Evolutionary conservation across 2,329 filamentous ascomycete species (phyloP).

Genomic region (Cladosporium sp.): DNA sequence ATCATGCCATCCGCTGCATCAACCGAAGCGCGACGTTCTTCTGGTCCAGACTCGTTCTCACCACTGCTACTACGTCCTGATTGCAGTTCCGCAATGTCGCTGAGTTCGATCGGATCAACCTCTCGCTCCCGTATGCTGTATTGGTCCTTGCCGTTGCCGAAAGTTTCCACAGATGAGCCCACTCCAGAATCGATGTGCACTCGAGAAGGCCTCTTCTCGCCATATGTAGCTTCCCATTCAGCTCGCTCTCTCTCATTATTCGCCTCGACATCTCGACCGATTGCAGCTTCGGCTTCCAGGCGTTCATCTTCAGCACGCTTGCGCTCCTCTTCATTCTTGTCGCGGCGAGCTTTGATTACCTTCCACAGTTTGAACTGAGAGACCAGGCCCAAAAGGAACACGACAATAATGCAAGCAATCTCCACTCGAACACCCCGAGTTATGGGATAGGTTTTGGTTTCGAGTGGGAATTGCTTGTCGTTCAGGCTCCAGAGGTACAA

Average conservation of each 20-base stretch:
- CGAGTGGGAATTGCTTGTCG: slow-evolving; percentile 70
- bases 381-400: slow-evolving; percentile 70
- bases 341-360: slow-evolving; percentile 57
- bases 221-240: slow-evolving; percentile 76
- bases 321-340: slow-evolving; percentile 43
- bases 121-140: slow-evolving; percentile 30
- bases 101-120: slow-evolving; percentile 53
- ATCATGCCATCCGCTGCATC: background rate
- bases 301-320: slow-evolving; percentile 54
- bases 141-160: slow-evolving; percentile 31
- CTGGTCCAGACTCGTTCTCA: background rate
- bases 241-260: slow-evolving; percentile 57
- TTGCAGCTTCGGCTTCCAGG: slow-evolving; percentile 63
- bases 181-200: slow-evolving; percentile 50
- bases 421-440: slow-evolving; percentile 85
- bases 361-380: slow-evolving; percentile 87
- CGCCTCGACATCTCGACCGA: slow-evolving; percentile 63
- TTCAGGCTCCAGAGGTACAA: slow-evolving; percentile 86
- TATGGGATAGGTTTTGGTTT: slow-evolving; percentile 73
- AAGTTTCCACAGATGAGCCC: slow-evolving; percentile 36
- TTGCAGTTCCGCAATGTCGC: slow-evolving; percentile 42
- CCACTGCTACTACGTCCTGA: background rate
- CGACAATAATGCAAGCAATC: slow-evolving; percentile 69
- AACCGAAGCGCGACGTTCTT: background rate
- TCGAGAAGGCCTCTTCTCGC: slow-evolving; percentile 47